Evolutionary conservation across 2,329 filamentous ascomycete species (phyloP).

Genomic region (Pseudogymnoascus sp.): DNA sequence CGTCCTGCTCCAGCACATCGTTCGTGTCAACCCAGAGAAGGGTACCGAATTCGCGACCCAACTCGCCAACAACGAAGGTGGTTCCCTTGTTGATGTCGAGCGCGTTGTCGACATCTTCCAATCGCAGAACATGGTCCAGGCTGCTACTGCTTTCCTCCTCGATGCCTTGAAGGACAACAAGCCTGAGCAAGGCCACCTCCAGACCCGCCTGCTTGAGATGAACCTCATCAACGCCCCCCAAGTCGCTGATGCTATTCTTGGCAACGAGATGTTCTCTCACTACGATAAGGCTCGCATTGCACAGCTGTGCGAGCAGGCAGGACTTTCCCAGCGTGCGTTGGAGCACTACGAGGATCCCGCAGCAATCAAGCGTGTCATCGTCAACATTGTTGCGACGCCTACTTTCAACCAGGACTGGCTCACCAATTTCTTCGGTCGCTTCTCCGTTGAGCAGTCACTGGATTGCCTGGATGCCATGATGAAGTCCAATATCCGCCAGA

Average conservation of each 20-base stretch:
- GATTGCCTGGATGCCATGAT: conserved; percentile 96
- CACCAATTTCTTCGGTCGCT: conserved; percentile 82
- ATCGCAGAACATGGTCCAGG: conserved; percentile 94
- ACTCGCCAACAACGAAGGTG: conserved; percentile 80
- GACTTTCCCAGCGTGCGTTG: conserved; percentile 75
- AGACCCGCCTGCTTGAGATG: conserved; percentile 95
- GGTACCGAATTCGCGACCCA: conserved; percentile 90
- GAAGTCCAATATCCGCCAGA: conserved; percentile 92
- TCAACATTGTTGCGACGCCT: conserved; percentile 72
- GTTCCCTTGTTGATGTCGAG: conserved; percentile 82
- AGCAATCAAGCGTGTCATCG: conserved; percentile 80
- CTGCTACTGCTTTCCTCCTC: conserved; percentile 94
- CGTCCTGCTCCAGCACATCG: conserved; percentile 82
- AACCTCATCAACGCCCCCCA: conserved; percentile 94
- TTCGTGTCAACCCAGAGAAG: conserved; percentile 86
- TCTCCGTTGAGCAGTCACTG: conserved; percentile 90
- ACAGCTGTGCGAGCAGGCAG: conserved; percentile 85
- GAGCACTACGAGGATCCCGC: conserved; percentile 92
- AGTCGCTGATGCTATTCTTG: conserved; percentile 93
- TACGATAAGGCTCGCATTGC: conserved; percentile 90
- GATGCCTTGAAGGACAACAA: conserved; percentile 93
- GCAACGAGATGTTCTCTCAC: conserved; percentile 97
- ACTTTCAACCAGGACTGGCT: conserved; percentile 90
- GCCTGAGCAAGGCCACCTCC: conserved; percentile 84
- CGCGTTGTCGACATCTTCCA: conserved; percentile 97